A percentile compares a stretch with the other conserved stretches of the same genome.
Conservation (phyloP, 805 yeast genomes). For the Zygosaccharomyces pseudorouxii region DNA sequence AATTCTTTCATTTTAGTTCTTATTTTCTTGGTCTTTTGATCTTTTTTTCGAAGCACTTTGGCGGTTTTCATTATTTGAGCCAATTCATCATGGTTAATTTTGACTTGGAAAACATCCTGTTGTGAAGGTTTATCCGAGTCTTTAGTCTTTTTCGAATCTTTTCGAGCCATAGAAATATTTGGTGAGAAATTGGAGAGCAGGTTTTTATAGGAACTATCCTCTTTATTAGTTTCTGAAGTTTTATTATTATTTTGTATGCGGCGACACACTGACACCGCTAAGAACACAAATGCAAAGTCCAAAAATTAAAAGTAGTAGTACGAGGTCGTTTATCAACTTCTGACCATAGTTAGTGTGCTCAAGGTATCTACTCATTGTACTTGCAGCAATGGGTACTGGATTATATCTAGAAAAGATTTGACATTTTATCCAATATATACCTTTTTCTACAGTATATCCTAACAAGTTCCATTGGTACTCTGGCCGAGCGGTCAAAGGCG, state of each 20-base stretch:
- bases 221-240: neutral
- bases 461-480: constrained; percentile 43
- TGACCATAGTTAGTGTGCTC: too few relatives aligned
- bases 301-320: too few relatives aligned
- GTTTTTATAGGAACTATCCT: too few relatives aligned
- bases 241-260: neutral
- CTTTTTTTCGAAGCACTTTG: neutral
- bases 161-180: neutral
- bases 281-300: neutral
- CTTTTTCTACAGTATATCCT: too few relatives aligned
- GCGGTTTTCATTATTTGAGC: neutral
- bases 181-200: neutral
- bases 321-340: too few relatives aligned
- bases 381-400: too few relatives aligned
- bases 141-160: neutral
- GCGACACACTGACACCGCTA: neutral
- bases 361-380: too few relatives aligned
- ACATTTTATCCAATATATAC: too few relatives aligned
- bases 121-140: neutral
- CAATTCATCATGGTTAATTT: neutral
- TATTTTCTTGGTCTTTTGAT: neutral
- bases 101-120: neutral
- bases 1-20: neutral
- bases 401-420: too few relatives aligned
- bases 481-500: constrained; percentile 75